phyloP scores from a whole-genome alignment of 1,284 basidiomycete genomes.

The Peniophora sp. region DNA sequence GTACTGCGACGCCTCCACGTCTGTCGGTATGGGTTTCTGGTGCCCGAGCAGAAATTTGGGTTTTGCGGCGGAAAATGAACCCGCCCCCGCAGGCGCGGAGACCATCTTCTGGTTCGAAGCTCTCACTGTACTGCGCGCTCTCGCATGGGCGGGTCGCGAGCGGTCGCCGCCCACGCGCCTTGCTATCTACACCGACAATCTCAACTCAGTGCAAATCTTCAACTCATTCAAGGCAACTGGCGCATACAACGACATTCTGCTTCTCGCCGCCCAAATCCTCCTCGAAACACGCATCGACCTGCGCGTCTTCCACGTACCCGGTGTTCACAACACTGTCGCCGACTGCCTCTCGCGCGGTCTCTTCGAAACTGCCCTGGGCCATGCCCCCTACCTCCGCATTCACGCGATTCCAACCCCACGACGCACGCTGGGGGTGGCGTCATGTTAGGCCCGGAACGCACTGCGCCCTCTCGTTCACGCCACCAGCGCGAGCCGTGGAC shows the following conservation, averaged over 20 bases:
- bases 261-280: constrained; percentile 15
- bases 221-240: constrained; percentile 17
- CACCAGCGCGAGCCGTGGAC: constrained; percentile 23
- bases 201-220: constrained; percentile 27
- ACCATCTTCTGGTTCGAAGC: constrained; percentile 26
- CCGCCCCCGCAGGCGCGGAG: background rate
- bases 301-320: constrained; percentile 20
- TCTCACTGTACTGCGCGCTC: constrained; percentile 14
- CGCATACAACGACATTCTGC: constrained; percentile 23
- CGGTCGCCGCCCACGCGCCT: constrained; percentile 4
- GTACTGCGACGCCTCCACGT: constrained; percentile 22
- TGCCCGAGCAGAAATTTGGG: constrained; percentile 11
- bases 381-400: constrained; percentile 15
- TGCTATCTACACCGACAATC: constrained; percentile 23
- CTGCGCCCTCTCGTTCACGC: background rate
- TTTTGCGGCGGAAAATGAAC: constrained; percentile 8
- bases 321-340: constrained; percentile 15
- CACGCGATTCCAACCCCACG: constrained; percentile 16
- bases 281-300: constrained; percentile 13
- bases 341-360: constrained; percentile 18
- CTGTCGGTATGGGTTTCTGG: constrained; percentile 24
- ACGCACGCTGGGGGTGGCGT: constrained; percentile 17
- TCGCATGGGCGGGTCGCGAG: constrained; percentile 8
- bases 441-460: background rate
- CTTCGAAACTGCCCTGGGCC: constrained; percentile 5